Evolutionary conservation across 768 basidiomycete genomes (phyloP), one percentile per base, ranked within the genome.

Genomic region (Infundibulicybe gibba): DNA sequence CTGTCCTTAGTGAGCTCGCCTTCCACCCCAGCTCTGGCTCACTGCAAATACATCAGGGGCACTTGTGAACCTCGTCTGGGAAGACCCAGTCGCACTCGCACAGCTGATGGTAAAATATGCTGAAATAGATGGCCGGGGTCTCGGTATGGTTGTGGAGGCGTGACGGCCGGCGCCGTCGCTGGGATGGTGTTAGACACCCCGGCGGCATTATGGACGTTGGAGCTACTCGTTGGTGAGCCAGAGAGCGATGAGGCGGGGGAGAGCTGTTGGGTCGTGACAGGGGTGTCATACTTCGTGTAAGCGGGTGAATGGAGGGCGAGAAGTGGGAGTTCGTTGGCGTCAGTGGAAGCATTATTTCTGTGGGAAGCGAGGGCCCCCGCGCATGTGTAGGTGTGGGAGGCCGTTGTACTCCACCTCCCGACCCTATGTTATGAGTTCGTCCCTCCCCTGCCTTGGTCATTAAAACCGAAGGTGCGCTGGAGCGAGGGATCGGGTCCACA

Each of bases 1-100:
- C 78, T 15, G 71, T 73, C 61, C 65, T 60, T 49, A 76, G 53
- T 11, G 75, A 70, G 49, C 75, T 76, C 12, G 73, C 72, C 68
- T 92, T 93, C 93, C 93, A 94, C 0, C 93, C 94, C 92, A 95
- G 52, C 87, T 90, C 71, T 94, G 90, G 49, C 83, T 82, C 39
- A 92, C 74, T 21, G 83, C 75, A 60, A 97, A 95, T 38, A 79
- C 74, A 58, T 97, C 94, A 1, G 94, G 94, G 3, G 85, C 79
- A 52, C 90, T 93, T 41, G 84, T 79, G 61, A 95, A 95, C 33
- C 83, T 75, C 44, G 90, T 93, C 59, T 92, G 74, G 25, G 84
- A 84, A 6, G 89, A 81, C 2, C 94, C 92, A 5, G 86, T 84
- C 14, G 84, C 81, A 48, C 83, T 90, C 0, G 87, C 78, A 57